Conservation (phyloP, 228 moss, liverwort and hornwort species). For the Sphagnum fallax region DNA sequence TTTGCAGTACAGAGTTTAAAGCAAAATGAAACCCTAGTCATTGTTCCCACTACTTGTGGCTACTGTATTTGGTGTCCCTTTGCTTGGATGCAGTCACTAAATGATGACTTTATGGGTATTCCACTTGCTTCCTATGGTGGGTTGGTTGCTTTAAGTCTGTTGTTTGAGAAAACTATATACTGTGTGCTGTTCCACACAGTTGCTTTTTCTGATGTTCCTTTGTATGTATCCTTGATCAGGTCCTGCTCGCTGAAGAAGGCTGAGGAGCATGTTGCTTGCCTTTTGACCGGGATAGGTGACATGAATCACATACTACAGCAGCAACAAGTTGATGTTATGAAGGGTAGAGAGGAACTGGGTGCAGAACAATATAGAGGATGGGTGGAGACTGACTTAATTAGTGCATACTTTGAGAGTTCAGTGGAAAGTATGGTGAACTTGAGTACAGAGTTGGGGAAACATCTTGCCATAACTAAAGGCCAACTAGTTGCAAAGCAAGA, state of each 20-base stretch:
- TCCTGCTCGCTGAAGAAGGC: conserved; percentile 8
- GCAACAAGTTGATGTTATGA: conserved; percentile 16
- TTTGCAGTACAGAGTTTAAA: too few species aligned
- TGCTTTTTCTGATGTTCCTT: neutral
- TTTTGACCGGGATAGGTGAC: conserved; percentile 10
- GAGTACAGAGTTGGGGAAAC: conserved; percentile 8
- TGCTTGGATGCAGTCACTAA: too few species aligned
- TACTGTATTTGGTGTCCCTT: too few species aligned
- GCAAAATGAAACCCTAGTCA: too few species aligned
- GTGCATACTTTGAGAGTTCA: conserved; percentile 30
- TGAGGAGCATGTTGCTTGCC: conserved; percentile 12
- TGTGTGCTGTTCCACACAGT: neutral
- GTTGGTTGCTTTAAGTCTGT: too few species aligned
- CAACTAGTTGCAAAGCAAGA: conserved; percentile 14
- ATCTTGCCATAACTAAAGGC: conserved; percentile 8
- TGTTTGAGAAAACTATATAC: too few species aligned
- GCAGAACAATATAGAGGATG: conserved; percentile 24
- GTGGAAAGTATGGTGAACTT: conserved; percentile 26
- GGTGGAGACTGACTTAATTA: conserved; percentile 32
- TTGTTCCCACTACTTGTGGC: too few species aligned
- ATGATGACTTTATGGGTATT: too few species aligned
- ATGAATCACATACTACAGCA: conserved; percentile 16
- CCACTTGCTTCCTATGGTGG: too few species aligned
- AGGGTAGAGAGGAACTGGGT: conserved; percentile 17
- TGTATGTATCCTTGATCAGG: conserved; percentile 3